Percentiles rank a stretch among this genome's conserved stretches.
phyloP scores from a whole-genome alignment of 768 basidiomycete species.

The Xerocomellus intermedius region DNA sequence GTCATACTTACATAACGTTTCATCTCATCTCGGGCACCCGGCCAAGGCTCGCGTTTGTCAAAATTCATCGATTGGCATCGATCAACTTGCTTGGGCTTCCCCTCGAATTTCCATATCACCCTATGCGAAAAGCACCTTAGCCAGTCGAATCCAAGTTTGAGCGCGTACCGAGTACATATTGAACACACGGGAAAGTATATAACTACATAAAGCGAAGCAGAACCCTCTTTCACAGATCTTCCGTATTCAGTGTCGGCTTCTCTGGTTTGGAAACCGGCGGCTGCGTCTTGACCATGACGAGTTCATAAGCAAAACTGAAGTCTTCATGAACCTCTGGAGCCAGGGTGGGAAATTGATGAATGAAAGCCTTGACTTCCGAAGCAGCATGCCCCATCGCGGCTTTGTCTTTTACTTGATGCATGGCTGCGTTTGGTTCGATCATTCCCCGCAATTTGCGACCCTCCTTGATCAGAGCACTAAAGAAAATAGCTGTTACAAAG shows the following conservation, averaged over 20 bases:
- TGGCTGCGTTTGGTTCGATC: constrained; percentile 30
- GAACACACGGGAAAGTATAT: too few species aligned
- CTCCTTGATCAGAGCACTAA: constrained; percentile 29
- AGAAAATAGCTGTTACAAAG: neutral
- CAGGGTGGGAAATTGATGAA: constrained; percentile 23
- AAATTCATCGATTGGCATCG: too few species aligned
- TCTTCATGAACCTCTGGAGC: constrained; percentile 23
- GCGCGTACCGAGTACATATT: too few species aligned
- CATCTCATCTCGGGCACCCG: too few species aligned
- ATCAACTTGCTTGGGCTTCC: too few species aligned
- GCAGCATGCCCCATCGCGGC: constrained; percentile 28
- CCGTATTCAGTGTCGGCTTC: constrained; percentile 26
- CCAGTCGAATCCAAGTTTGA: too few species aligned
- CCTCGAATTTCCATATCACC: too few species aligned
- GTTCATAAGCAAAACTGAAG: constrained; percentile 32
- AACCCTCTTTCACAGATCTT: constrained; percentile 17
- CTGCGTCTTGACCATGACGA: constrained; percentile 30
- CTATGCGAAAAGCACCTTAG: too few species aligned
- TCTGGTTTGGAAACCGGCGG: neutral
- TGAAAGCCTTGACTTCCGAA: constrained; percentile 27
- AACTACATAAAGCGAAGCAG: neutral
- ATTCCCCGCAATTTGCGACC: constrained; percentile 28
- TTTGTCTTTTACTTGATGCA: constrained; percentile 29
- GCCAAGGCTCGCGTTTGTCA: too few species aligned
- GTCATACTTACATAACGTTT: too few species aligned